Conservation (phyloP, 2,329 filamentous ascomycete genomes). For the Ascochyta lentis region DNA sequence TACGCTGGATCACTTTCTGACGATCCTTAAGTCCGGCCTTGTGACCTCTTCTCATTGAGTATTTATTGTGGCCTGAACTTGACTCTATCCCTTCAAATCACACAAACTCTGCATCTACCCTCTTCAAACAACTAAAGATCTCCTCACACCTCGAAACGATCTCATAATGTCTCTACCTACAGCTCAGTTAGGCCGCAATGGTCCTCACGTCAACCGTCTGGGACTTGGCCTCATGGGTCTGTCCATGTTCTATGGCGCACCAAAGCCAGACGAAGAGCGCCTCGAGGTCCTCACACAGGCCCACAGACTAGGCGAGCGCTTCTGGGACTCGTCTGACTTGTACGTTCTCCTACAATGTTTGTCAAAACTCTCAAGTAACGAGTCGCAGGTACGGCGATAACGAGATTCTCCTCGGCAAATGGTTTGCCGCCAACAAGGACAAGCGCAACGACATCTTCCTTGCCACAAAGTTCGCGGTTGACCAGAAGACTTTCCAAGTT, state of each 20-base stretch:
- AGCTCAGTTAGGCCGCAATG: slow-evolving; percentile 59
- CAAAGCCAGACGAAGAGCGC: slow-evolving; percentile 58
- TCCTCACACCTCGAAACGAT: background rate
- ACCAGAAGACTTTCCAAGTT: slow-evolving; percentile 53
- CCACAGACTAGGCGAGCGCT: slow-evolving; percentile 57
- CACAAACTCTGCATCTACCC: too few relatives aligned
- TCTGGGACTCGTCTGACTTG: slow-evolving; percentile 38
- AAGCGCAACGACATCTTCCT: slow-evolving; percentile 57
- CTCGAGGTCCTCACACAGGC: slow-evolving; percentile 60
- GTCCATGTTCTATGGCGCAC: slow-evolving; percentile 54
- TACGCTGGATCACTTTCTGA: background rate
- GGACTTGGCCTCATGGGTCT: slow-evolving; percentile 64
- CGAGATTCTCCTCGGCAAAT: slow-evolving; percentile 45
- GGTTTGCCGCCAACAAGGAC: slow-evolving; percentile 48
- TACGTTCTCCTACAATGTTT: slow-evolving; percentile 13
- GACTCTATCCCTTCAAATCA: background rate
- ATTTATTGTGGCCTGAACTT: background rate
- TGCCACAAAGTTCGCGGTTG: slow-evolving; percentile 47
- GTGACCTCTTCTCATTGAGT: background rate
- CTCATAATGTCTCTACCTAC: slow-evolving; percentile 48
- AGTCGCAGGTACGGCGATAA: slow-evolving; percentile 36
- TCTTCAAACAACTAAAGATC: background rate
- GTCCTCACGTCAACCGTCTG: slow-evolving; percentile 58
- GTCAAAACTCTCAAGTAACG: background rate
- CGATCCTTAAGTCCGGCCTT: slow-evolving; percentile 1